These are phyloP conservation scores for Zygosaccharomyces siamensis DNA, from an alignment of 805 yeast genomes.

Conservation along the genomic window DNA sequence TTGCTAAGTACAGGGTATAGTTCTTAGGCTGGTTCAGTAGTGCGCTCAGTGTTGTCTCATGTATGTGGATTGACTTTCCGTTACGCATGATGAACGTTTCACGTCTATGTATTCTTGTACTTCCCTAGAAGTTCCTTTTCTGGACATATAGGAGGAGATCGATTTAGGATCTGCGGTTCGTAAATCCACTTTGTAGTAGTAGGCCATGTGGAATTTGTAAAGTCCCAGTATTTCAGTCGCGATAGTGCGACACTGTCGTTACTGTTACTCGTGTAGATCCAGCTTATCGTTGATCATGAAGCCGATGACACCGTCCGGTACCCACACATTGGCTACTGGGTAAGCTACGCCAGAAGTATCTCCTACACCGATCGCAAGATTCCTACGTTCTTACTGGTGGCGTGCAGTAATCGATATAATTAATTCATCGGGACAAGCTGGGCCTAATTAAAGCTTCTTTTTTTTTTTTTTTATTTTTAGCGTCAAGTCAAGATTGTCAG, in stretches of 20 bases:
- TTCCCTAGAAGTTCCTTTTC: slow-evolving; percentile 41
- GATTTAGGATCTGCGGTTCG: slow-evolving; percentile 31
- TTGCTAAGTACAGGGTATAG: slow-evolving; percentile 24
- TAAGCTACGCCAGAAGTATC: slow-evolving; percentile 76
- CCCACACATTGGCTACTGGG: slow-evolving; percentile 27
- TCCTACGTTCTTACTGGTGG: slow-evolving; percentile 23
- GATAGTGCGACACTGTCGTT: too few species aligned
- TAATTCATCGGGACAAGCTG: too few species aligned
- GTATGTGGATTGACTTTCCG: slow-evolving; percentile 32
- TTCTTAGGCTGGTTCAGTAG: slow-evolving; percentile 37
- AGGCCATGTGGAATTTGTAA: slow-evolving; percentile 15
- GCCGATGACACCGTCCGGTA: too few species aligned
- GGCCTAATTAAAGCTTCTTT: too few species aligned
- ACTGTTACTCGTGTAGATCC: too few species aligned
- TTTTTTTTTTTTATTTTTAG: too few species aligned
- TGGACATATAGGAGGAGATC: slow-evolving; percentile 33
- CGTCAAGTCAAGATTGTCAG: too few species aligned
- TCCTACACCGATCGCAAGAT: slow-evolving; percentile 60
- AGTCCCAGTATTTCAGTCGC: too few species aligned
- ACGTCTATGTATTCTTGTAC: slow-evolving; percentile 58
- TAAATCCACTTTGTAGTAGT: slow-evolving; percentile 51
- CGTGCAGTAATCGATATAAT: too few species aligned
- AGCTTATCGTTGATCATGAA: too few species aligned
- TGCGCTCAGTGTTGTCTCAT: slow-evolving; percentile 47
- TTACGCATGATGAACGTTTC: slow-evolving; percentile 65